Conservation (phyloP, 2,329 filamentous ascomycete species). For the Eutypella sp. region DNA sequence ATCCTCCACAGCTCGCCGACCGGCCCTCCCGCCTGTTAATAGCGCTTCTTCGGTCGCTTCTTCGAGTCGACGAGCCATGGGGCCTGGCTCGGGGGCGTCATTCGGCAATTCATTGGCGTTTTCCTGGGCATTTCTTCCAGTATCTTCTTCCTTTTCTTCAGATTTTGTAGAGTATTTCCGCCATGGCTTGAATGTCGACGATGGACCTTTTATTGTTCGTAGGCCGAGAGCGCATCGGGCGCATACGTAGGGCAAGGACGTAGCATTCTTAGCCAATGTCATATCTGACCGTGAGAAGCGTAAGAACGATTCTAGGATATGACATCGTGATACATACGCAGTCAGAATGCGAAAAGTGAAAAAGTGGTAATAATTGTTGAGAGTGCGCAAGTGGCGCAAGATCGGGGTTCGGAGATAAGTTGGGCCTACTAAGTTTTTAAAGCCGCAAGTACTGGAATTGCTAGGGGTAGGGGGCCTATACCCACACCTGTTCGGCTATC, state of each 20-base stretch:
- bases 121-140: too few relatives aligned
- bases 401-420: background rate
- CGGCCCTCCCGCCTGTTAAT: slow-evolving; percentile 52
- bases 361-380: background rate
- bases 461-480: too few relatives aligned
- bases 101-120: background rate
- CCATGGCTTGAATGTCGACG: slow-evolving; percentile 1
- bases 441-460: too few relatives aligned
- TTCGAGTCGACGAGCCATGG: slow-evolving; percentile 53
- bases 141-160: slow-evolving; percentile 1
- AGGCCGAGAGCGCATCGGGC: slow-evolving; percentile 12
- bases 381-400: background rate
- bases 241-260: slow-evolving; percentile 15
- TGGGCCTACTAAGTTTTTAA: too few relatives aligned
- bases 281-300: slow-evolving; percentile 1
- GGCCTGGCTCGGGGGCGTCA: slow-evolving; percentile 28
- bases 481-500: too few relatives aligned
- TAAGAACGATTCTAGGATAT: background rate
- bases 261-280: slow-evolving; percentile 16
- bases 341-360: too few relatives aligned
- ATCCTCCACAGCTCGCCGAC: slow-evolving; percentile 55
- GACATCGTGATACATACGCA: background rate
- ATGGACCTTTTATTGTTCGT: background rate
- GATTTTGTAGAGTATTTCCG: slow-evolving; percentile 9
- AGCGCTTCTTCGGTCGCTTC: slow-evolving; percentile 61